Conservation (phyloP, 805 yeast species). For the Saccharomycopsis lassenensis region DNA sequence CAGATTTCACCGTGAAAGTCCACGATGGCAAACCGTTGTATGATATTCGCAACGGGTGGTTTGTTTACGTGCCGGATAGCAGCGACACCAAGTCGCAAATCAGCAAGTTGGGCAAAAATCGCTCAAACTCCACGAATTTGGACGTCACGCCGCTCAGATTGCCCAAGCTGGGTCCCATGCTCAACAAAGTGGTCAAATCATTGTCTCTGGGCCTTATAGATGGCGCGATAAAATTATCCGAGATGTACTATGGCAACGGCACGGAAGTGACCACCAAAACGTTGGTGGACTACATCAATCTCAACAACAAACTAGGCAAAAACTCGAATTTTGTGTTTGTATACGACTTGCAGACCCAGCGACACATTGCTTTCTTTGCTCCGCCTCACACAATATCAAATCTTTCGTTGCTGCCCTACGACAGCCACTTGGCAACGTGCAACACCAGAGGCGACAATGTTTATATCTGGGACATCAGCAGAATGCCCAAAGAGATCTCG, state of each 20-base stretch:
- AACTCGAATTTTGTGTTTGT: conserved; percentile 30
- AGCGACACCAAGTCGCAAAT: conserved; percentile 5
- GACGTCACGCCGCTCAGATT: conserved; percentile 12
- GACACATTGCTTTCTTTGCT: conserved; percentile 33
- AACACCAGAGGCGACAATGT: conserved; percentile 51
- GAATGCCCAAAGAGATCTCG: conserved; percentile 37
- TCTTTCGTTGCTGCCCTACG: conserved; percentile 52
- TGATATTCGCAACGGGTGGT: conserved; percentile 15
- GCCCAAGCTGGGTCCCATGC: conserved; percentile 11
- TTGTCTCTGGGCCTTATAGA: conserved; percentile 45
- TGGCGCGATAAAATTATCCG: conserved; percentile 37
- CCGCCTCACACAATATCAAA: conserved; percentile 50
- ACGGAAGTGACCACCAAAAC: background rate
- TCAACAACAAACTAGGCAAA: conserved; percentile 4
- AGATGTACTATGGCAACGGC: conserved; percentile 26
- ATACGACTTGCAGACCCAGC: conserved; percentile 35
- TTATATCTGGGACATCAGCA: conserved; percentile 53
- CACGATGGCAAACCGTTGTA: conserved; percentile 10
- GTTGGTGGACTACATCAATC: conserved; percentile 6
- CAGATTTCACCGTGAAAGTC: too few species aligned
- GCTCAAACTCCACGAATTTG: background rate
- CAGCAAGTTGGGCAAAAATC: background rate
- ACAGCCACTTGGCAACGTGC: conserved; percentile 42
- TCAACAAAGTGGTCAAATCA: conserved; percentile 28
- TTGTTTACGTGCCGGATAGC: conserved; percentile 14